Conservation (phyloP, 2,329 filamentous ascomycete genomes). For the Aureobasidium melanogenum region DNA sequence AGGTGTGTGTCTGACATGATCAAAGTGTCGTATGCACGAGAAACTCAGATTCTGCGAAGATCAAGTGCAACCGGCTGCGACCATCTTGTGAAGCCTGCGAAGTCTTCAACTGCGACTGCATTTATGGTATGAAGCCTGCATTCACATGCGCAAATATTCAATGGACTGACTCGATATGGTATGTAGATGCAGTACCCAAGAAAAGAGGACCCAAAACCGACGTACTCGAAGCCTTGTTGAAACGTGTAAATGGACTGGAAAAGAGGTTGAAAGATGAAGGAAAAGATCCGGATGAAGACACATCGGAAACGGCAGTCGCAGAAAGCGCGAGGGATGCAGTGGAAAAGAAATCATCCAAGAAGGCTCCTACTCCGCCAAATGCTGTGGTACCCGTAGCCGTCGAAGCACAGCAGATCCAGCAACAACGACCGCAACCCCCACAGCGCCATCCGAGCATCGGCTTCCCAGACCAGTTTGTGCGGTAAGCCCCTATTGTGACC, state of each 20-base stretch:
- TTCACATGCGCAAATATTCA: background rate
- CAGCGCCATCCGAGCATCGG: conserved; percentile 8
- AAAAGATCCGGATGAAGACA: conserved; percentile 20
- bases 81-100: conserved; percentile 84
- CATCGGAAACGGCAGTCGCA: background rate
- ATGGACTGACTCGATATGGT: background rate
- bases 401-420: background rate
- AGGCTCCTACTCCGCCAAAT: background rate
- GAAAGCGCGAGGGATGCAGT: conserved; percentile 5
- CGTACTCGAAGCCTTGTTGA: conserved; percentile 73
- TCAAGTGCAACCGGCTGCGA: conserved; percentile 81
- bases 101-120: conserved; percentile 78
- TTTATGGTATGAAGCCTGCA: conserved; percentile 60
- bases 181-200: conserved; percentile 73
- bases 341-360: conserved; percentile 9
- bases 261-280: conserved; percentile 58
- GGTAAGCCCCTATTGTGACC: conserved; percentile 5
- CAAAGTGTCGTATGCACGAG: background rate
- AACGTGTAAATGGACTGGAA: conserved; percentile 77
- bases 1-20: conserved; percentile 52
- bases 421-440: background rate
- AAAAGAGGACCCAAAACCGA: conserved; percentile 87
- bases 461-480: conserved; percentile 1
- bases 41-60: conserved; percentile 43
- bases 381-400: background rate